A percentile compares a stretch with the other conserved stretches of the same genome.
Evolutionary conservation across 176 grass and related monocot genomes (phyloP).

Genomic region (Lolium multiflorum): DNA sequence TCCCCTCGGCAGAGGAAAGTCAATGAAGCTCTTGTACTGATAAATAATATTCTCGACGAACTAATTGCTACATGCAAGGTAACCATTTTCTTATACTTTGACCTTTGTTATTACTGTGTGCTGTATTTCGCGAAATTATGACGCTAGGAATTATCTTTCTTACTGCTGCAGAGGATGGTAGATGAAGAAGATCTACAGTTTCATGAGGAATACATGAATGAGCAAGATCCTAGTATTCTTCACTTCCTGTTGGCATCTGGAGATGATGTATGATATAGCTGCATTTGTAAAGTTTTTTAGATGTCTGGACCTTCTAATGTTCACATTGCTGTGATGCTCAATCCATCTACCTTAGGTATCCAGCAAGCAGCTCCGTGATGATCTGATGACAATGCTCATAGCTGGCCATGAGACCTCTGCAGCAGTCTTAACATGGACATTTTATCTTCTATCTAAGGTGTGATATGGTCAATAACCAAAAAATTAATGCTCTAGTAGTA

Average conservation of each 20-base stretch:
- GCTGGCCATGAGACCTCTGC: slow-evolving; percentile 98
- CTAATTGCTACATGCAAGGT: slow-evolving; percentile 92
- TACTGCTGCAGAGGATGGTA: slow-evolving; percentile 78
- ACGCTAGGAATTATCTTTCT: slow-evolving; percentile 1
- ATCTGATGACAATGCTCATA: slow-evolving; percentile 98
- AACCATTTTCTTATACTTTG: slow-evolving; percentile 22
- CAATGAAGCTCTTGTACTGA: slow-evolving; percentile 79
- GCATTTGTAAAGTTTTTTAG: not conserved
- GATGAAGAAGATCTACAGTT: slow-evolving; percentile 96
- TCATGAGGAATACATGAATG: slow-evolving; percentile 97
- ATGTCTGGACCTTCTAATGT: not conserved
- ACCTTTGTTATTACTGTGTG: not conserved
- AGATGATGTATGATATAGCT: slow-evolving; percentile 73
- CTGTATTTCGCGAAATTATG: not conserved
- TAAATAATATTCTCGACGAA: slow-evolving; percentile 84
- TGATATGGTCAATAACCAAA: not conserved
- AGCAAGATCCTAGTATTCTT: slow-evolving; percentile 98
- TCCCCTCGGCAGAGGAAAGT: slow-evolving; percentile 95
- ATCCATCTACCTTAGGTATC: slow-evolving; percentile 66
- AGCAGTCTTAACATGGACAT: slow-evolving; percentile 96
- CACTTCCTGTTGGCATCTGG: slow-evolving; percentile 97
- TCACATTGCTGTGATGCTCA: slow-evolving; percentile 39
- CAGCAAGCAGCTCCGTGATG: slow-evolving; percentile 96
- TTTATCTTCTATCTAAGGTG: slow-evolving; percentile 98
- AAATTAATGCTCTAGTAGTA: not conserved